Base-by-base conservation (phyloP, 805 yeast genomes). In the Isabelozyma pseudorhagii region DNA sequence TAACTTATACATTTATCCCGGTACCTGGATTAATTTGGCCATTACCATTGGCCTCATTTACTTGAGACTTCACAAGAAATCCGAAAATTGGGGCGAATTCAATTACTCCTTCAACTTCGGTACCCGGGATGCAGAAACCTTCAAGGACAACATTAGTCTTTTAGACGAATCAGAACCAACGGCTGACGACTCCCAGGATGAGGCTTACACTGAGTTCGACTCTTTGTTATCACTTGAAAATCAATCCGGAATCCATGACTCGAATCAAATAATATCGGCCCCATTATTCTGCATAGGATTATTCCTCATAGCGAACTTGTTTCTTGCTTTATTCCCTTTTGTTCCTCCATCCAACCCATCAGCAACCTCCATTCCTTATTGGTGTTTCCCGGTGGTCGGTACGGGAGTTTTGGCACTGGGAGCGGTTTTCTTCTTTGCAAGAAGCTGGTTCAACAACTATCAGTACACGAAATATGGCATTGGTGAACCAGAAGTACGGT, bases 1-100 rank as follows among this genome's bases (percentile, higher is more conserved):
- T 45, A 84, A 84, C 54, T 64, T 82, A 52, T 80, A 82, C 61
- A 77, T 85, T 2, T 83, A 83, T 49, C 88, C 89, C 1, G 83
- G 84, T 0, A 79, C 87, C 2, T 74, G 84, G 76, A 74, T 83
- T 51, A 81, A 81, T 48, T 59, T 79, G 9, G 60, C 79, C 13
- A 75, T 84, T 8, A 74, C 86, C 0, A 58, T 63, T 1, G 88
- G 88, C 0, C 63, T 83, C 44, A 52, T 81, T 1, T 82, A 80
- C 54, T 68, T 83, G 51, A 83, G 80, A 51, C 57, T 60, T 42
- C 69, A 75, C 54, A 61, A 67, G 6, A 59, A 60, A 10, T 52
- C 52, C 13, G 79, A 74, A 49, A 49, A 63, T 28, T 78, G 83
- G 82, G 77, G 77, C 1, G 54, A 59, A 38, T 56, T 48, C 45